Percentiles rank a stretch among this genome's conserved stretches.
These are phyloP conservation scores for Calocera cornea DNA, from an alignment of 768 basidiomycete genomes.

Conservation along the genomic window DNA sequence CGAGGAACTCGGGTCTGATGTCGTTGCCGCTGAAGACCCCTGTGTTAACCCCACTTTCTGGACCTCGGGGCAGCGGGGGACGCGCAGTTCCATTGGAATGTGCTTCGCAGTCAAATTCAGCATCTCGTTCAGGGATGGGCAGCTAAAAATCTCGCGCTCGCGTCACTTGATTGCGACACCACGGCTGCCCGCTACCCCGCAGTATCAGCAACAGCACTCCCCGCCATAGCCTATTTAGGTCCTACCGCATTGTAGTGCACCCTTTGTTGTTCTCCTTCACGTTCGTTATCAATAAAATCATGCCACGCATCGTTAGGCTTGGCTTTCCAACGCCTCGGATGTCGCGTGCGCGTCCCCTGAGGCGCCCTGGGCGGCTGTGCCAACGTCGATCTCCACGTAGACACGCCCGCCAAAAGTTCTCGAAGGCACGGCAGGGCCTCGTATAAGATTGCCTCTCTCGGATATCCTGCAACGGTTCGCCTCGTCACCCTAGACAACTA, in stretches of 20 bases:
- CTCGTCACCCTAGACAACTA: neutral
- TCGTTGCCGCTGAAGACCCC: no score
- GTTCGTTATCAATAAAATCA: neutral
- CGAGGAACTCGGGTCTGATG: no score
- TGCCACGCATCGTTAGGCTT: neutral
- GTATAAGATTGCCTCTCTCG: neutral
- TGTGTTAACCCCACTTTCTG: no score
- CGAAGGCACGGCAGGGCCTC: neutral
- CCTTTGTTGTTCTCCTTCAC: neutral
- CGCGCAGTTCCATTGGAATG: no score
- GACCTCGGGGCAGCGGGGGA: no score
- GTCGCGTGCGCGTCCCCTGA: neutral
- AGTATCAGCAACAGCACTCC: neutral
- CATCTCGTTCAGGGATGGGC: no score
- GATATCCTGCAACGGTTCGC: neutral
- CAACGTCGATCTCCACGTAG: neutral
- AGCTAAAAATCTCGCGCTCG: no score
- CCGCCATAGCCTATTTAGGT: neutral
- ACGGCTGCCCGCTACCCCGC: neutral
- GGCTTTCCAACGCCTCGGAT: neutral
- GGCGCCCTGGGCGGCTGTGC: slow-evolving; percentile 1
- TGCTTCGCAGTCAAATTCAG: no score
- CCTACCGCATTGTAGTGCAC: neutral
- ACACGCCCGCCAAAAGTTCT: neutral
- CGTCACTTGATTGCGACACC: no score